These are phyloP conservation scores for Biscogniauxia marginata DNA, from an alignment of 2,329 filamentous ascomycete genomes.

Conservation along the genomic window DNA sequence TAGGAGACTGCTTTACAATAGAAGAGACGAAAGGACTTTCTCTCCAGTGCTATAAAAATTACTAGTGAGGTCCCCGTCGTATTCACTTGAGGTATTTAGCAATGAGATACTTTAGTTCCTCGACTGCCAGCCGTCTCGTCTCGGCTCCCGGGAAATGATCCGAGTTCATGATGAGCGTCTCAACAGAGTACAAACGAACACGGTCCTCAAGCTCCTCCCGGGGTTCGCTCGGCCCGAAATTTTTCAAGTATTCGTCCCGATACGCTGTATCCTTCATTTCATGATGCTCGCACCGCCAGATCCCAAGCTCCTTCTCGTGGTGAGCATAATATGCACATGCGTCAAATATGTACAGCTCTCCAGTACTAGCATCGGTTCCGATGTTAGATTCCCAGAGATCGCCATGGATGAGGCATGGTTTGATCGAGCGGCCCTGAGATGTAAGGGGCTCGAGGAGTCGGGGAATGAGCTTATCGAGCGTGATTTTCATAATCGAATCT, in stretches of 20 bases:
- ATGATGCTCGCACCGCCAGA: conserved; percentile 18
- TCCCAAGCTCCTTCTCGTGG: conserved; percentile 21
- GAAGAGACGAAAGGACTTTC: too few species aligned
- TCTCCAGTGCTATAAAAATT: too few species aligned
- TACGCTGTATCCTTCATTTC: conserved; percentile 19
- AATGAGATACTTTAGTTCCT: conserved; percentile 14
- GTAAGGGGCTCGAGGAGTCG: conserved; percentile 14
- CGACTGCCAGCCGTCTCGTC: conserved; percentile 7
- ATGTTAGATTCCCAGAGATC: conserved; percentile 25
- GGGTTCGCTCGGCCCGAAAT: conserved; percentile 22
- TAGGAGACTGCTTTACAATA: too few species aligned
- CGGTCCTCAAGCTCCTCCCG: conserved; percentile 25
- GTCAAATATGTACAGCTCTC: conserved; percentile 18
- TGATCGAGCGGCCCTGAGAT: conserved; percentile 16
- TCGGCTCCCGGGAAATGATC: conserved; percentile 13
- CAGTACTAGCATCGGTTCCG: conserved; percentile 16
- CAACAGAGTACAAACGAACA: conserved; percentile 22
- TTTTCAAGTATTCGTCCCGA: conserved; percentile 19
- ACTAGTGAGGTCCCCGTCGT: too few species aligned
- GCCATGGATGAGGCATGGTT: conserved; percentile 17
- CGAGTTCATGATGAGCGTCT: conserved; percentile 23
- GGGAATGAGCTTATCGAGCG: conserved; percentile 14
- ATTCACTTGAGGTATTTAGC: too few species aligned
- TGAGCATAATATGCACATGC: conserved; percentile 22
- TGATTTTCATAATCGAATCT: conserved; percentile 15